These are phyloP conservation scores for Cladophialophora chaetospira DNA, from an alignment of 2,329 filamentous ascomycete genomes.

Conservation along the genomic window DNA sequence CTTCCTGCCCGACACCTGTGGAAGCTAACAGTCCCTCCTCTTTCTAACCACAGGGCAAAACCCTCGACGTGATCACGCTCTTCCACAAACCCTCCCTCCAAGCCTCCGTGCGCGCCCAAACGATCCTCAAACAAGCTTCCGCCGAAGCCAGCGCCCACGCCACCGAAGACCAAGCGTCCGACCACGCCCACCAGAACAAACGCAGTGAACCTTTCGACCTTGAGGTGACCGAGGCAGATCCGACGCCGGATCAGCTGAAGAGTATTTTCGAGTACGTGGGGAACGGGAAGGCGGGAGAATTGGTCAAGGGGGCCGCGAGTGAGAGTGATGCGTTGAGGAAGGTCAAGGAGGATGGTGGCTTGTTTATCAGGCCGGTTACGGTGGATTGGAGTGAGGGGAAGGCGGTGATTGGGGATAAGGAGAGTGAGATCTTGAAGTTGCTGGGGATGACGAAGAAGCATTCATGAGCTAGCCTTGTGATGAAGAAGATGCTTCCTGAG, in stretches of 20 bases:
- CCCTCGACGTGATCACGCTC: constrained; percentile 88
- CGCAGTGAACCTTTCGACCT: constrained; percentile 75
- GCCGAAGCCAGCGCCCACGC: constrained; percentile 67
- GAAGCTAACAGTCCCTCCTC: neutral
- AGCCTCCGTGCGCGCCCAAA: constrained; percentile 71
- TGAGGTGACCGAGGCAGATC: constrained; percentile 75
- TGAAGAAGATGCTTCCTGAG: too few species aligned
- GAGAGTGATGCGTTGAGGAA: constrained; percentile 77
- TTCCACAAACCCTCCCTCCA: constrained; percentile 82
- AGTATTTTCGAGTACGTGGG: constrained; percentile 84
- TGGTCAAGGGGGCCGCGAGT: constrained; percentile 74
- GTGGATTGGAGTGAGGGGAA: constrained; percentile 95
- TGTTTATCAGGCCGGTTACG: constrained; percentile 76
- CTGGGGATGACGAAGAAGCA: constrained; percentile 52
- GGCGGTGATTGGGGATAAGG: constrained; percentile 72
- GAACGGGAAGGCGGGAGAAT: constrained; percentile 57
- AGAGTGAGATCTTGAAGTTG: constrained; percentile 87
- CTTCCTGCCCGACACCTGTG: neutral
- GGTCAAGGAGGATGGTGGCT: constrained; percentile 69
- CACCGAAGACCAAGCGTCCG: constrained; percentile 73
- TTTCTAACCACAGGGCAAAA: constrained; percentile 63
- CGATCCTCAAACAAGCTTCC: constrained; percentile 77
- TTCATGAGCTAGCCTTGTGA: too few species aligned
- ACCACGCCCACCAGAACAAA: constrained; percentile 64
- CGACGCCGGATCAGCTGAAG: constrained; percentile 79